Evolutionary conservation across 2,329 filamentous ascomycete genomes (phyloP), one percentile per base, ranked within the genome.

Genomic region (Periconia macrospinosa): DNA sequence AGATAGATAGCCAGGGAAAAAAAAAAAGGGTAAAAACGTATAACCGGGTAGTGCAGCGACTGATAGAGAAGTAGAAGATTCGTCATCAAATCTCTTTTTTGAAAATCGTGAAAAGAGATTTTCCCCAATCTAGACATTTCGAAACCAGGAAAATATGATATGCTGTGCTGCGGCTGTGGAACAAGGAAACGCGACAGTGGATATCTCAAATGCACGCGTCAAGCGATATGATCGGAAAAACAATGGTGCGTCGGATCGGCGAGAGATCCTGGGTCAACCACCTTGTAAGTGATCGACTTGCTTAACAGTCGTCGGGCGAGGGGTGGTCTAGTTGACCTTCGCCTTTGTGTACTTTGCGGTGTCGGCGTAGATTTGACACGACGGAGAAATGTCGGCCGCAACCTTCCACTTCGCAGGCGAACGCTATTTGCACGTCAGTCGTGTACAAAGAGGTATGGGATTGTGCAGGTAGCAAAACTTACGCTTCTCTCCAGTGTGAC

Each of bases 401-500:
- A 45, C 92, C 92, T 70, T 96, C 91, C 52, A 96, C 90, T 67
- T 97, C 91, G 70, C 94, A 97, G 20, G 88, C 88, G 70, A 96
- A 97, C 61, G 94, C 92, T 97, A 69, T 0, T 9, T 11, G 6
- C 27, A 13, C 3, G 15, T 37, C 15, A 37, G 33, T 37, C 14
- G 47, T 69, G 59, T 68, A 49, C 45, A 30, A 9, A 11, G 15
- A 8, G 3, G 14, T n/a, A 20, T 17, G 18, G 14, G 10, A 40
- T 20, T 15, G 20, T 20, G n/a, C 7, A 23, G 30, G 15, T 35
- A 18, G 11, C n/a, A 30, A 23, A 18, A 87, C 92, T 83, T 85
- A 96, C 92, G 93, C 80, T 97, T 97, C 76, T 97, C 93, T 71
- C 93, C 93, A 52, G 93, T 97, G 71, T 97, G 93, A 76, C 92